A percentile compares a stretch with the other conserved stretches of the same genome.
These are phyloP conservation scores for Ceratocystiopsis sp. DNA, from an alignment of 2,329 filamentous ascomycete genomes.

Conservation along the genomic window DNA sequence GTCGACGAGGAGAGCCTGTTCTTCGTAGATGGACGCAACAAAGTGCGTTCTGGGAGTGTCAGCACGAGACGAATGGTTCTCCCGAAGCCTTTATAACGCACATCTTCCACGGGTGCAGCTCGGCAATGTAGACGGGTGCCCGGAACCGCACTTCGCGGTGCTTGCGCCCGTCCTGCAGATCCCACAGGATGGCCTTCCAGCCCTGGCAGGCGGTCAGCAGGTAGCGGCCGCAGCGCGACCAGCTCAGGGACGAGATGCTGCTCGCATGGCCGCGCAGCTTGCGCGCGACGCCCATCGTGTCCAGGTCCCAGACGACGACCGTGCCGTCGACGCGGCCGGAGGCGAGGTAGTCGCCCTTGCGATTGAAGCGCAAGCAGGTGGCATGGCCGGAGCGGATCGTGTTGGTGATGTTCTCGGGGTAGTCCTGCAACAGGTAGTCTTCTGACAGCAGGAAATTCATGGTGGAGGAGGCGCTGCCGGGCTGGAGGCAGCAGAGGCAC, in stretches of 20 bases:
- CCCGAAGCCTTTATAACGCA: slow-evolving; percentile 26
- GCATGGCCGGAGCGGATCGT: slow-evolving; percentile 60
- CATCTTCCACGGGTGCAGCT: slow-evolving; percentile 84
- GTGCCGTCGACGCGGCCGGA: slow-evolving; percentile 89
- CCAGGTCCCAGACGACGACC: slow-evolving; percentile 89
- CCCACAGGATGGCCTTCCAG: slow-evolving; percentile 94
- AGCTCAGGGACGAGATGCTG: slow-evolving; percentile 87
- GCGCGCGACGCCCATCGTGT: slow-evolving; percentile 90
- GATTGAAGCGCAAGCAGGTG: slow-evolving; percentile 69
- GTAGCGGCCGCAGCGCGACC: slow-evolving; percentile 84
- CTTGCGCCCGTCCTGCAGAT: slow-evolving; percentile 52
- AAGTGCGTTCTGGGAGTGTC: slow-evolving; percentile 50
- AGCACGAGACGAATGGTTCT: too few relatives aligned
- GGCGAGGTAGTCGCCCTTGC: slow-evolving; percentile 84
- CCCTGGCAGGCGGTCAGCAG: slow-evolving; percentile 86
- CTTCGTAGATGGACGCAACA: slow-evolving; percentile 84
- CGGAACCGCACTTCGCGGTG: slow-evolving; percentile 79
- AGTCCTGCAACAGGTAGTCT: slow-evolving; percentile 56
- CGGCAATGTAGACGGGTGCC: slow-evolving; percentile 87
- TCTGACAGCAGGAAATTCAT: slow-evolving; percentile 47
- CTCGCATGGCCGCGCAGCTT: slow-evolving; percentile 87
- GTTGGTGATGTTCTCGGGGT: slow-evolving; percentile 76
- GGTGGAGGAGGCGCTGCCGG: too few relatives aligned
- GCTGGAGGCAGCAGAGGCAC: too few relatives aligned
- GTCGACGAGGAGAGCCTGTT: slow-evolving; percentile 78